A percentile compares a stretch with the other conserved stretches of the same genome.
phyloP scores from a whole-genome alignment of 306 rosid species.

The Fragaria ananassa region DNA sequence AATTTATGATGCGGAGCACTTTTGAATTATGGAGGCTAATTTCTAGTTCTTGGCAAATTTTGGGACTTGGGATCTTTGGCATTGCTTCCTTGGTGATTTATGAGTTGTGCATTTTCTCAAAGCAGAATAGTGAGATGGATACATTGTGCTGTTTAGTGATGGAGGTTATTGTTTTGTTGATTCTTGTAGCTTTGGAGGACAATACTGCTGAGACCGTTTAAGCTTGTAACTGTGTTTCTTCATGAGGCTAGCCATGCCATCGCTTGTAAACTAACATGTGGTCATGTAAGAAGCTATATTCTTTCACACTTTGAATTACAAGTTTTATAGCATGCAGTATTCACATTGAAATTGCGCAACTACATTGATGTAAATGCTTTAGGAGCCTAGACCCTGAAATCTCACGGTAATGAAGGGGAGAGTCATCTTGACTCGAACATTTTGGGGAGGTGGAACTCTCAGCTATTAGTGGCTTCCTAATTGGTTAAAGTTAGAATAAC shows the following conservation, averaged over 20 bases:
- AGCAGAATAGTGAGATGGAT: not conserved
- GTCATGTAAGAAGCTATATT: conserved; percentile 43
- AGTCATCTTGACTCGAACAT: not conserved
- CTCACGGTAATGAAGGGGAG: not conserved
- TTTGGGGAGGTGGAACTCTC: not conserved
- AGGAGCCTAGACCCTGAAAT: not conserved
- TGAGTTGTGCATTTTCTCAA: not conserved
- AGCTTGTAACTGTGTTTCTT: conserved; percentile 65
- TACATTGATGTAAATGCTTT: not conserved
- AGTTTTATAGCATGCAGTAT: too few species aligned
- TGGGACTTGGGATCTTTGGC: not conserved
- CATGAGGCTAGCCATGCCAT: conserved; percentile 74
- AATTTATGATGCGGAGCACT: not conserved
- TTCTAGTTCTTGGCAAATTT: not conserved
- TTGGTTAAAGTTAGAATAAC: not conserved
- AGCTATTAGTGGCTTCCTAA: not conserved
- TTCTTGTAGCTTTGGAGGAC: conserved; percentile 67
- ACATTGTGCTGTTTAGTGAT: not conserved
- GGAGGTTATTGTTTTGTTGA: not conserved
- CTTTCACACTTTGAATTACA: not conserved
- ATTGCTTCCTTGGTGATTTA: not conserved
- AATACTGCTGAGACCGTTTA: conserved; percentile 57
- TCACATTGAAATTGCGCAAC: too few species aligned
- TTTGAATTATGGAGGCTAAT: not conserved
- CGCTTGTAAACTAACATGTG: conserved; percentile 59